Evolutionary conservation across 495 filamentous ascomycete genomes (phyloP).

Genomic region (Podospora sp.): DNA sequence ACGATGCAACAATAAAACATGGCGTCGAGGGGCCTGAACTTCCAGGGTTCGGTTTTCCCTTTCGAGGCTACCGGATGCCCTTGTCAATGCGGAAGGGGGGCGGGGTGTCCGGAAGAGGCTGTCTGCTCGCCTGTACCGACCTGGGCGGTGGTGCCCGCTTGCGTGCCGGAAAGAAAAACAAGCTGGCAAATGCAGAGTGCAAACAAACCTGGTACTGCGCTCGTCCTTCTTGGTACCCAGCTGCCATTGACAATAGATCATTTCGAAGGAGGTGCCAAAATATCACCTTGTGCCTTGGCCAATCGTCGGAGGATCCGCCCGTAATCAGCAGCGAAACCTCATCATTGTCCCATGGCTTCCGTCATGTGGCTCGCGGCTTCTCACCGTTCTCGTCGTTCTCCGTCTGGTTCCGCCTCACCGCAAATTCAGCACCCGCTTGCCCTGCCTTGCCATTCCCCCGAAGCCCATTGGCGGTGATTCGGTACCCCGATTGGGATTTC

Average conservation of each 20-base stretch:
- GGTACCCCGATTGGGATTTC: background rate
- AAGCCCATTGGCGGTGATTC: background rate
- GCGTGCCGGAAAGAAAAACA: too few relatives aligned
- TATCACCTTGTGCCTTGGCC: background rate
- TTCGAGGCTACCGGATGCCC: constrained; percentile 25
- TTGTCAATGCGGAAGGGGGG: constrained; percentile 11
- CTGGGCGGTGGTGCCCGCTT: background rate
- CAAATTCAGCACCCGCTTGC: background rate
- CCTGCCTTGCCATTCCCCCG: too few relatives aligned
- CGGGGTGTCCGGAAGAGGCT: constrained; percentile 17
- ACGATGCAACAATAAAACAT: constrained; percentile 25
- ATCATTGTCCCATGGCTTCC: background rate
- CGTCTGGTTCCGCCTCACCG: background rate
- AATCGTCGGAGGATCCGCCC: background rate
- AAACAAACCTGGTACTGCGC: too few relatives aligned
- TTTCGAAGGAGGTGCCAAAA: background rate
- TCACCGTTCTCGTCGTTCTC: background rate
- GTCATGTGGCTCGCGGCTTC: background rate
- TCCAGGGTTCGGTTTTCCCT: constrained; percentile 24
- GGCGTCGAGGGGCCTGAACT: constrained; percentile 16
- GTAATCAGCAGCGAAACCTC: background rate
- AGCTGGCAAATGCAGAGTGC: too few relatives aligned
- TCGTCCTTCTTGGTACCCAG: background rate
- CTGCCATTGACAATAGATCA: background rate
- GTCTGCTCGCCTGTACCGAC: constrained; percentile 14